Evolutionary conservation across 345 rosid genomes (phyloP), one percentile per base, ranked within the genome.

Genomic region (Cardiospermum halicacabum): DNA sequence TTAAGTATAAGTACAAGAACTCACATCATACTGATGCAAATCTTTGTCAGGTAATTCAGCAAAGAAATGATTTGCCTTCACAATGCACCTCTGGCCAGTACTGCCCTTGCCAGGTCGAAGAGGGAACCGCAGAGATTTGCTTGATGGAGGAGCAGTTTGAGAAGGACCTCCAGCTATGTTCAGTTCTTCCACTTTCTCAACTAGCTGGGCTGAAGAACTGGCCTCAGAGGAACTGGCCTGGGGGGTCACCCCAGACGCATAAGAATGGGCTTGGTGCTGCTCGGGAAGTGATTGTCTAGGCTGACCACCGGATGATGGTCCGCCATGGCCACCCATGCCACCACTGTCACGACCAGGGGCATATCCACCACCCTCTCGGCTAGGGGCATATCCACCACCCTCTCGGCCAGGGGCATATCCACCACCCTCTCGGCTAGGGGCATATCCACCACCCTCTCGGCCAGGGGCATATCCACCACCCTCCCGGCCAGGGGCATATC

Each of bases 51-150:
- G 96, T 47, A 92, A 62, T 57, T 92, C 89, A 24, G 93, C 96
- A 70, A 87, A 89, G 72, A 92, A 92, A 75, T 92, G 98, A 64
- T 92, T 92, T n/a, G 98, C 98, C 80, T 92, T 92, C 7, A 92
- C 92, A 12, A 89, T 82, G 71, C 98, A 92, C 56, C 60, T 84
- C 19, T 8, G 73, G 12, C 98, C 96, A 43, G 51, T 37, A 30
- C 48, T 72, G 45, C 98, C 98, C 74, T 73, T 85, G 21, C 95
- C 96, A 58, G 98, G 98, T 53, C 96, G 79, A 69, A 75, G 80
- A 9, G 98, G 98, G 75, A 92, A 92, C 74, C 85, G 80, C 60
- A 84, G 68, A 2, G 92, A 82, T 74, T 89, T 89, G 67, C 93
- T 87, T 9, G 98, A 95, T 2, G 86, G 65, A 11, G 96, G 93